Base-by-base conservation (phyloP, 805 yeast species). In the Vanderwaltozyma yarrowii region DNA sequence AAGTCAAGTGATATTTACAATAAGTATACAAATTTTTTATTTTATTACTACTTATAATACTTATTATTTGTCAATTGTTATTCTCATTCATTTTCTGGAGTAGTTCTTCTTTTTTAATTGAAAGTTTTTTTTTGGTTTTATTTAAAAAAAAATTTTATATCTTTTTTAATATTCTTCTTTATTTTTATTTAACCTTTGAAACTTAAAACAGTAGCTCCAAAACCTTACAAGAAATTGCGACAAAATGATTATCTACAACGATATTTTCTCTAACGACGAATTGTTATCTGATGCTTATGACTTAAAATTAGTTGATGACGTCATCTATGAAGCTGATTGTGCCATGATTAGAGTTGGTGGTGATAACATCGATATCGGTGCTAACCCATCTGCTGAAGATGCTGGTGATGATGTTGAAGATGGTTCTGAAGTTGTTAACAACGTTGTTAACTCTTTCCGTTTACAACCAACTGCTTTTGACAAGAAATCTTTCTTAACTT, bases 311-410 rank as follows among this genome's bases (percentile, higher is more conserved):
- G 96, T 92, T 51, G 95, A 84, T 61, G 84, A 75, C 52, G 97
- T 74, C 59, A 86, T 92, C 66, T 85, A 74, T 76, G 98, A 92
- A 76, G 97, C 95, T 52, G 85, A 92, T 80, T 87, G 96, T 73
- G 71, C 76, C 60, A 79, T 87, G 92, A 77, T 92, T 67, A 80
- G 73, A 59, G 86, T 92, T 60, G 79, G 76, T 66, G 83, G 86
- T 64, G 96, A 78, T 60, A 92, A 92, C 64, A 78, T 92, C 57
- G 97, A 92, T 69, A 92, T 92, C 67, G 98, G 98, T 73, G 98
- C 95, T 61, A 92, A 92, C 81, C 96, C 98, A 63, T 86, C 96
- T 60, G 96, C 97, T 54, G 98, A 92, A 73, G 97, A 73, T 54
- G 96, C 71, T 65, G 86, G 63, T 39, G 95, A 82, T 27, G 88